These are phyloP conservation scores for Pseudocercospora fuligena DNA, from an alignment of 2,329 filamentous ascomycete species.

Conservation along the genomic window DNA sequence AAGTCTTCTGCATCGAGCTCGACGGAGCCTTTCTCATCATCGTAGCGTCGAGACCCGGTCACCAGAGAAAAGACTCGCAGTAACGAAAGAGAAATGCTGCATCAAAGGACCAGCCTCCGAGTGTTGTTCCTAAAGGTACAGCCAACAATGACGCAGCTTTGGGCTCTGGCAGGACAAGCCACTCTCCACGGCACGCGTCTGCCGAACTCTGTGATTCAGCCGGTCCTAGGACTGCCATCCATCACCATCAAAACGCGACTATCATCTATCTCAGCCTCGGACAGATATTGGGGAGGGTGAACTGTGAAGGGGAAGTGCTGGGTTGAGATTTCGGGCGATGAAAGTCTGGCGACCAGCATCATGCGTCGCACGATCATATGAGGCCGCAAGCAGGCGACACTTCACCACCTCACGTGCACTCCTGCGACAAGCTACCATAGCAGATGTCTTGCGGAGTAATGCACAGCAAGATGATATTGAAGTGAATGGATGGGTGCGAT, in stretches of 20 bases:
- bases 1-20: constrained; percentile 90
- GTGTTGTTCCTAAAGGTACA: neutral
- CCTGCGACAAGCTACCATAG: constrained; percentile 29
- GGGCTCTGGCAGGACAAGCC: constrained; percentile 3
- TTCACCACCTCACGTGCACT: constrained; percentile 26
- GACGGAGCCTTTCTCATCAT: constrained; percentile 59
- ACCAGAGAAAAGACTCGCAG: neutral
- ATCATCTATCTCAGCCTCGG: neutral
- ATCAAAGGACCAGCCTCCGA: neutral
- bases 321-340: constrained; percentile 27
- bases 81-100: neutral
- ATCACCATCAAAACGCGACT: neutral
- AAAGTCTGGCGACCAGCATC: constrained; percentile 32
- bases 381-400: constrained; percentile 13
- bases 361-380: constrained; percentile 26
- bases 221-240: neutral
- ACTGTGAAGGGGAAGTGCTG: neutral
- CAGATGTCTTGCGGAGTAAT: constrained; percentile 34
- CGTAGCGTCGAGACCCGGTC: neutral
- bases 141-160: constrained; percentile 7
- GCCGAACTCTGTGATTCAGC: neutral
- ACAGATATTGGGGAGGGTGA: neutral
- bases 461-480: constrained; percentile 36
- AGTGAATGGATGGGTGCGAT: constrained; percentile 80
- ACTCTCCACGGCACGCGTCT: neutral